Percentiles rank a stretch among this genome's conserved stretches.
phyloP scores from a whole-genome alignment of 805 yeast genomes.

The Kurtzmaniella cleridarum region DNA sequence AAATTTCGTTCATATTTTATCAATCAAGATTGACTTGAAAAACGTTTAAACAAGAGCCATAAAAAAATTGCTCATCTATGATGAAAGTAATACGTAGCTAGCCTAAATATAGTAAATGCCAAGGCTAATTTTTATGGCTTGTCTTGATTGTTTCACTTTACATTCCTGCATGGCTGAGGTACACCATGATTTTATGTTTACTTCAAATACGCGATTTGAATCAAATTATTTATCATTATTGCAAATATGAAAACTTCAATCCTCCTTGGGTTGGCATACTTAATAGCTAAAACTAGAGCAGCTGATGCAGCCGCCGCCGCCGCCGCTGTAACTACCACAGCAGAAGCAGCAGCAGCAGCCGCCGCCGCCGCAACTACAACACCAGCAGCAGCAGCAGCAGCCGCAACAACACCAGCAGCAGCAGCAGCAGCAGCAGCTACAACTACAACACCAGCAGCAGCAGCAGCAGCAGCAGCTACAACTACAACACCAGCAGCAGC shows the following conservation, averaged over 20 bases:
- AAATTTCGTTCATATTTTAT: too few species aligned
- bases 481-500: background rate
- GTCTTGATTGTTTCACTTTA: too few species aligned
- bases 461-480: conserved; percentile 12
- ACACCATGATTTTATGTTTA: too few species aligned
- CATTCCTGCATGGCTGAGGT: too few species aligned
- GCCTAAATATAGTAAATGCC: too few species aligned
- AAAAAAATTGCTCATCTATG: too few species aligned
- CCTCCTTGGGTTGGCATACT: conserved; percentile 2
- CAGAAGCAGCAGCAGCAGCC: conserved; percentile 8
- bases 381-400: conserved; percentile 5
- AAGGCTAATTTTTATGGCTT: too few species aligned
- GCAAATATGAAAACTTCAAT: conserved; percentile 6
- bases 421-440: conserved; percentile 8
- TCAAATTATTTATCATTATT: background rate
- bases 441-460: conserved; percentile 6
- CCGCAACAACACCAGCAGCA: conserved; percentile 6
- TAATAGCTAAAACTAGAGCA: conserved; percentile 6
- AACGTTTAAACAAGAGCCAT: too few species aligned
- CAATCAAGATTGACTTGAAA: too few species aligned
- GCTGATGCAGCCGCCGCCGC: conserved; percentile 10
- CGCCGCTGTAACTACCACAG: conserved; percentile 4
- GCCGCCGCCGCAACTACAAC: conserved; percentile 7
- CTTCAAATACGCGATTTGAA: too few species aligned
- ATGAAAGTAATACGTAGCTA: too few species aligned